phyloP scores from a whole-genome alignment of 129 eudicot species.

The Escallonia rubra region DNA sequence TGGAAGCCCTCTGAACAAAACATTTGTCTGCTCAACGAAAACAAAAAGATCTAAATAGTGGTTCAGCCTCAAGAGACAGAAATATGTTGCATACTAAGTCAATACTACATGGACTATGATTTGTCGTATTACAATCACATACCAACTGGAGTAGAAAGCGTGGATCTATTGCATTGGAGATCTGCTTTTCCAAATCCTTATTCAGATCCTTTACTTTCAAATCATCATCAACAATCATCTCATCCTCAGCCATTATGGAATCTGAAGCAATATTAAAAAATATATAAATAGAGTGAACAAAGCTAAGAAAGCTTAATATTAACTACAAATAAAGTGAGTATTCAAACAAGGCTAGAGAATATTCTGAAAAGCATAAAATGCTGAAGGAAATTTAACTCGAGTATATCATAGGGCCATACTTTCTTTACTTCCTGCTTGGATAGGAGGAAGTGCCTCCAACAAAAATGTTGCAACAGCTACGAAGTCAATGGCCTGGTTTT shows the following conservation, averaged over 20 bases:
- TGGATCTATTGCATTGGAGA: conserved; percentile 73
- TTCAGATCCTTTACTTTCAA: conserved; percentile 31
- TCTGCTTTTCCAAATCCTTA: conserved; percentile 68
- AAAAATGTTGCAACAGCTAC: conserved; percentile 70
- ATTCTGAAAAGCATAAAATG: background rate
- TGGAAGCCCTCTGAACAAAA: conserved; percentile 58
- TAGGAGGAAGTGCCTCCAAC: conserved; percentile 81
- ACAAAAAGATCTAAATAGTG: background rate
- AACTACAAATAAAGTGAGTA: no score
- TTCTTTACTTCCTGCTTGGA: conserved; percentile 50
- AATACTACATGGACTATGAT: background rate
- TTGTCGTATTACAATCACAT: conserved; percentile 16
- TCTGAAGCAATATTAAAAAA: conserved; percentile 20
- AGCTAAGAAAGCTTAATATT: background rate
- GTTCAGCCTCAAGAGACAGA: conserved; percentile 1
- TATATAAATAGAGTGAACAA: background rate
- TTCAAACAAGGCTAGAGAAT: no score
- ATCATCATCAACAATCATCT: conserved; percentile 63
- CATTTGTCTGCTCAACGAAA: conserved; percentile 58
- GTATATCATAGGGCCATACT: conserved; percentile 26
- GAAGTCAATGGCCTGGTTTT: conserved; percentile 76
- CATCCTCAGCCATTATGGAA: conserved; percentile 57
- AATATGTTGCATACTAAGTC: conserved; percentile 5
- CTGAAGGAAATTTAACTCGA: background rate
- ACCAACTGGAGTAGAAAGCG: conserved; percentile 88